A percentile compares a stretch with the other conserved stretches of the same genome.
phyloP scores from a whole-genome alignment of 331 rosid species.

The Malus hybrid region DNA sequence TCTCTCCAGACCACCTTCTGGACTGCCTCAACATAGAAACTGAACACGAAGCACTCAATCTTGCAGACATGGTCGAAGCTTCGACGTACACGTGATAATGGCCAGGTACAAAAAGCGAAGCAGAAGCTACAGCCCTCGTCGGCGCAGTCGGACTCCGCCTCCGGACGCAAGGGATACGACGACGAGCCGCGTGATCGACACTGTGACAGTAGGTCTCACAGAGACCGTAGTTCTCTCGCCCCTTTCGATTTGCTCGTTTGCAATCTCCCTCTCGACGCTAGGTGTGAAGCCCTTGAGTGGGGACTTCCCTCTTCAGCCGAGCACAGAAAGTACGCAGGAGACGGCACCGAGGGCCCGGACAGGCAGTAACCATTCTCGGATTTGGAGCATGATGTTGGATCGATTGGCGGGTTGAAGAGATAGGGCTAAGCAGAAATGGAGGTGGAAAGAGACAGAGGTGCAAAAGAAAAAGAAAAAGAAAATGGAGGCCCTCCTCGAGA shows the following conservation, averaged over 20 bases:
- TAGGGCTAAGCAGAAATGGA: too few relatives aligned
- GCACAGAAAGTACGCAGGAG: too few relatives aligned
- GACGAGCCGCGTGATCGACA: constrained; percentile 60
- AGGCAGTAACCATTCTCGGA: too few relatives aligned
- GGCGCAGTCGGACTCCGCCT: constrained; percentile 74
- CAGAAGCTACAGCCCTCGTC: constrained; percentile 86
- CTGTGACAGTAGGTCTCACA: constrained; percentile 49
- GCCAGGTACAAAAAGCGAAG: constrained; percentile 81
- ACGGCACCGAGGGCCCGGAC: too few relatives aligned
- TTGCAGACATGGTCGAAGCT: constrained; percentile 80
- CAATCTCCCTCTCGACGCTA: constrained; percentile 87
- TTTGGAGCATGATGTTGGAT: too few relatives aligned
- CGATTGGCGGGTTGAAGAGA: too few relatives aligned
- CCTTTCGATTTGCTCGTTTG: constrained; percentile 95
- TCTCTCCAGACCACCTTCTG: constrained; percentile 60
- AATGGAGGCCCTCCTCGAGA: too few relatives aligned
- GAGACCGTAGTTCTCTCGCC: constrained; percentile 90
- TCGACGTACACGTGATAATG: constrained; percentile 90
- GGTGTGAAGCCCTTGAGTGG: constrained; percentile 21
- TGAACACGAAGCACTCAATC: constrained; percentile 89
- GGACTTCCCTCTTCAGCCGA: too few relatives aligned
- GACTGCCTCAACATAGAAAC: constrained; percentile 58
- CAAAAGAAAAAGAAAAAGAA: too few relatives aligned
- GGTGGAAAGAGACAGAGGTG: too few relatives aligned
- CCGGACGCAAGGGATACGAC: constrained; percentile 69